Base-by-base conservation (phyloP, 2,329 filamentous ascomycete genomes). In the Ambrosiella cleistominuta region DNA sequence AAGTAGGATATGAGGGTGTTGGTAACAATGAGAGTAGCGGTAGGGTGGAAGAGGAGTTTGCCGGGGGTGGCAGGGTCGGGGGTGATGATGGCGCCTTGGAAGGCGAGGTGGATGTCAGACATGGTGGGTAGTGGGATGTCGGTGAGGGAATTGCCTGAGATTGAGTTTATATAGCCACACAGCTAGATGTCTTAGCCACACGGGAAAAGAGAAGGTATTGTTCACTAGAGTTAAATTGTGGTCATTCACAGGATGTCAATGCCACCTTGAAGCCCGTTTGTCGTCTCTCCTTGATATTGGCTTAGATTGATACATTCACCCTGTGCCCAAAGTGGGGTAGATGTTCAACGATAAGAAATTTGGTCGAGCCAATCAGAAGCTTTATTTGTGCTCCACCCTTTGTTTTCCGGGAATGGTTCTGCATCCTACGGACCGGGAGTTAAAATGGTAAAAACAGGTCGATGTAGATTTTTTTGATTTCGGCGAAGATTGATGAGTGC, bases 1-100 rank as follows among this genome's bases (percentile, higher is more conserved):
- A 57, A 50, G 9, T 42, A 37, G 40, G 51, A 44, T 37, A 60
- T 57, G 19, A 57, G 17, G 42, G 50, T 37, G 50, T 55, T 55
- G 13, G 42, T 36, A 4, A 60, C 40, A 15, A 57, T 51, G 5
- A 57, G n/a, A 7, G 45, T 50, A 37, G 44, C 55, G 36, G 54
- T 44, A 8, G 40, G 15, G 17, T 60, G 19, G 9, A 57, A 35
- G n/a, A 45, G 17, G 3, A 60, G 39, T 40, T n/a, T 19, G 17
- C 5, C 37, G 27, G 50, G 54, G n/a, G 47, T 45, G 13, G 39
- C 27, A 7, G 44, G 40, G 3, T 37, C 15, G 17, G 58, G 58
- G 37, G 58, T 60, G 36, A 57, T 49, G n/a, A 60, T 53, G 11
- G 55, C 50, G 19, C 55, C 51, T 39, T 36, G 42, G 15, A 60